Evolutionary conservation across 805 yeast species (phyloP).

Genomic region (Tetrapisispora taiwanensis): DNA sequence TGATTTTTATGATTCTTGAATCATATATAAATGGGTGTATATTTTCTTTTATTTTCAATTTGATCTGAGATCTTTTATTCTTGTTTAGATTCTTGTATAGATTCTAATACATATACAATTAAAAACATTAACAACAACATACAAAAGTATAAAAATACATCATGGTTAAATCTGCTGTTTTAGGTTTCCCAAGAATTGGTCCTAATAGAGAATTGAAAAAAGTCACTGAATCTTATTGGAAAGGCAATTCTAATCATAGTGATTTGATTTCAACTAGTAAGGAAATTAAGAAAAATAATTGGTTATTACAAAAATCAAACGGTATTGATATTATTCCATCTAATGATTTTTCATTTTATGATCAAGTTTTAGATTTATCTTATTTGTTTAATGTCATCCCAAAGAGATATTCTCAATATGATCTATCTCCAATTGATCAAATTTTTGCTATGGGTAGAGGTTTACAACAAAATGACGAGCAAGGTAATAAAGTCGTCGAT

Average conservation of each 20-base stretch:
- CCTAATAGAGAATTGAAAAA: slow-evolving; percentile 98
- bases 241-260: slow-evolving; percentile 80
- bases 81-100: too few species aligned
- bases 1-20: too few species aligned
- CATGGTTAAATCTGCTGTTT: slow-evolving; percentile 94
- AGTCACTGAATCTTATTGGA: slow-evolving; percentile 98
- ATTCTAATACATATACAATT: too few species aligned
- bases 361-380: slow-evolving; percentile 90
- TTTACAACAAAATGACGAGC: slow-evolving; percentile 90
- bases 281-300: slow-evolving; percentile 89
- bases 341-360: slow-evolving; percentile 97
- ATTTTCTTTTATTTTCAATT: too few species aligned
- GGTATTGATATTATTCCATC: slow-evolving; percentile 97
- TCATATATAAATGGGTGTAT: too few species aligned
- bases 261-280: slow-evolving; percentile 88
- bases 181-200: slow-evolving; percentile 99
- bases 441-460: slow-evolving; percentile 99
- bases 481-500: slow-evolving; percentile 74
- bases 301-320: slow-evolving; percentile 95
- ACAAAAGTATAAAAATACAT: not conserved
- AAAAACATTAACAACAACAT: too few species aligned
- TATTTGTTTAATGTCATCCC: slow-evolving; percentile 92
- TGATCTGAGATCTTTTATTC: too few species aligned
- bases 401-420: slow-evolving; percentile 89
- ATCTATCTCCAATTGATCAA: slow-evolving; percentile 81